Base-by-base conservation (phyloP, 768 basidiomycete species). In the Tylopilus cervinicoccineus region DNA sequence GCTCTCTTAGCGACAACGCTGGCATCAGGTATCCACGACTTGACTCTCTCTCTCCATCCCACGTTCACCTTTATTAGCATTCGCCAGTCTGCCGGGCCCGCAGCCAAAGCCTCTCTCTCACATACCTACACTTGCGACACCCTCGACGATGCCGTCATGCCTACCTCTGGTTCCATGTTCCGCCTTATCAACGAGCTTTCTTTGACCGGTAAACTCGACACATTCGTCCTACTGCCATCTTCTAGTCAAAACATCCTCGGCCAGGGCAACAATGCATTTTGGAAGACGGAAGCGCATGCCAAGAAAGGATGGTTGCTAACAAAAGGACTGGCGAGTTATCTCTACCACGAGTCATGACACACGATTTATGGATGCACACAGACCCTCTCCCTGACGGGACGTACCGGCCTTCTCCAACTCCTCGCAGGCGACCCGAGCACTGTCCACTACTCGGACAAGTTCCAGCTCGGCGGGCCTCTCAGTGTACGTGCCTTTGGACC, bases 401-500 rank as follows among this genome's bases (percentile, higher is more conserved):
- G 85, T 9, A 72, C 81, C 0, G 94, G 94, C 2, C 49, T 89
- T 22, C 69, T 98, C 11, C 80, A 80, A 61, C 79, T 83, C 39
- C 64, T 95, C 7, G 69, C 71, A 11, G 68, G 72, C 11, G 66
- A 72, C 12, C 75, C 78, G 10, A 47, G 45, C 7, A 54, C 52
- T 5, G 9, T 55, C 11, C 76, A 82, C 20, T 86, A 90, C 58
- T 76, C 83, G 2, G 96, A 99, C 68, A 81, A 93, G 6, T 93
- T 93, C 65, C 93, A 95, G 55, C 76, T 97, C 0, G 96, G 96
- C 22, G 96, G 96, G 0, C 93, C 96, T 0, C 79, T 85, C 7
- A 90, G 83, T 45, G 75, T 98, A 0, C 75, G 96, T 6, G 79
- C 81, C 43, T 94, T 95, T 69, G 76, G 76, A 37, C 72, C 75